Base-by-base conservation (phyloP, 257 asterid genomes). In the Euphrasia confusa region DNA sequence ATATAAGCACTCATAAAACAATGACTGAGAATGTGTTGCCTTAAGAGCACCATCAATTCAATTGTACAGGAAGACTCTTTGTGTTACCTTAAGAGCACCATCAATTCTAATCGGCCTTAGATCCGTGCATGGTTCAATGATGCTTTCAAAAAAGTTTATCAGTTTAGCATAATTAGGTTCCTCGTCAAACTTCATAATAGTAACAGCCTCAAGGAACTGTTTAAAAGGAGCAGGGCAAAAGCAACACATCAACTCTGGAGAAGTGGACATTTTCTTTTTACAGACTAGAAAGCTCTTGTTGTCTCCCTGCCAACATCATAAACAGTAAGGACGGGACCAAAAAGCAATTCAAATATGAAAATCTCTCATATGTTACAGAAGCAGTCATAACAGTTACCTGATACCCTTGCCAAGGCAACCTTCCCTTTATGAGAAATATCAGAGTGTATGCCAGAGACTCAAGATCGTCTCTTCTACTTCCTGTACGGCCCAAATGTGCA, bases 371-470 rank as follows among this genome's bases (percentile, higher is more conserved):
- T 67, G 17, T 58, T 24, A 74, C 27, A 35, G 10, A 71, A 72
- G 49, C 62, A 67, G 45, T 40, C 52, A 65, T 30, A 63, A 47
- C 64, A 70, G 58, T 72, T 72, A 89, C 98, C 97, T 92, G 99
- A 79, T 92, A 92, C 49, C 98, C 97, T 81, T 92, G 98, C 98
- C 98, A 92, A 2, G 98, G 98, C 49, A 92, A 79, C 84, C 98
- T 81, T 71, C 98, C 97, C 73, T 86, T 88, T 45, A 88, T 85
- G 42, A 90, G 94, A 81, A 90, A 90, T 77, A 90, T 90, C 58
- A 90, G 73, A 2, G 98, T 90, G 80, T 90, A 90, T 1, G 98
- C 98, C 59, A 90, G 78, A 12, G 98, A 90, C 75, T 92, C 98
- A 27, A 89, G 97, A 75, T 92, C 99, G 42, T 92, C 99, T 75